phyloP scores from a whole-genome alignment of 2,329 filamentous ascomycete genomes.

The Rhexocercosporidium sp. region DNA sequence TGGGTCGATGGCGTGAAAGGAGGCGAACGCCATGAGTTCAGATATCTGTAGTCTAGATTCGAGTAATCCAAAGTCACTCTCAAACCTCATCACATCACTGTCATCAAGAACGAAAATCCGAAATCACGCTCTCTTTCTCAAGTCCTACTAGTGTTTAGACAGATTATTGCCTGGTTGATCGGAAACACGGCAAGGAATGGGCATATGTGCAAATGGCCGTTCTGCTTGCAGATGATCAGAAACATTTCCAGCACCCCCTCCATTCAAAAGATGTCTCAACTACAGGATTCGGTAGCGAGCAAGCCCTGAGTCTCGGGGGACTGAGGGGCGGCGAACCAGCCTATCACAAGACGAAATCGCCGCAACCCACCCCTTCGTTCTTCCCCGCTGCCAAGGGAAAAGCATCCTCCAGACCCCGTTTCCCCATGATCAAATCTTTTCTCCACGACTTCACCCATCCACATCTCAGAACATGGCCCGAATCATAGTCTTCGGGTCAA shows the following conservation, averaged over 20 bases:
- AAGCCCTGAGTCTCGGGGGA: background rate
- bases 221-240: background rate
- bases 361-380: background rate
- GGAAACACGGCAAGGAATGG: background rate
- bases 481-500: conserved; percentile 8
- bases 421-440: conserved; percentile 12
- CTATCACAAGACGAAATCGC: background rate
- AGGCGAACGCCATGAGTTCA: background rate
- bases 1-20: conserved; percentile 2
- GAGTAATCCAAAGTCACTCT: too few relatives aligned
- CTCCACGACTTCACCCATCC: background rate
- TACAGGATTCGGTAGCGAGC: background rate
- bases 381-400: conserved; percentile 1
- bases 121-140: too few relatives aligned
- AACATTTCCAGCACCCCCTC: too few relatives aligned
- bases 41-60: background rate
- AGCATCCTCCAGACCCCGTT: conserved; percentile 1
- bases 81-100: too few relatives aligned
- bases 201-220: too few relatives aligned
- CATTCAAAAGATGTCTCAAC: too few relatives aligned
- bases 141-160: too few relatives aligned
- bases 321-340: background rate
- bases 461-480: background rate
- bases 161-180: background rate
- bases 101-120: too few relatives aligned